Percentiles rank a stretch among this genome's conserved stretches.
Evolutionary conservation across 2,329 filamentous ascomycete genomes (phyloP).

Genomic region (Periglandula ipomoeae): DNA sequence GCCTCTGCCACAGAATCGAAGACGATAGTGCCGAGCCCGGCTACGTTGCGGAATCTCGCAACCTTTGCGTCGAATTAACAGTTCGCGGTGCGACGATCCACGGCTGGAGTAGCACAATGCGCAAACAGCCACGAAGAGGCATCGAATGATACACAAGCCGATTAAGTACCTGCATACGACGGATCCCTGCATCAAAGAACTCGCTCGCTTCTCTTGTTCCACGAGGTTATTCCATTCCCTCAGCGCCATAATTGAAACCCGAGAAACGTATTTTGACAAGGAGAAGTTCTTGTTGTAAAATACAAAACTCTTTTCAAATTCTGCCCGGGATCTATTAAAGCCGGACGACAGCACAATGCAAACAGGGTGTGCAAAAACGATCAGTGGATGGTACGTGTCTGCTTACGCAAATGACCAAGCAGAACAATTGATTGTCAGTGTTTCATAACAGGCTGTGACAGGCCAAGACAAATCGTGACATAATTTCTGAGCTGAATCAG

Average conservation of each 20-base stretch:
- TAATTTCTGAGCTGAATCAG: neutral
- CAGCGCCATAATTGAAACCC: neutral
- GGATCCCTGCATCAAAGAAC: neutral
- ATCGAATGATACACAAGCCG: neutral
- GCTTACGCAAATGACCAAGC: neutral
- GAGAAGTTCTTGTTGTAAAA: too few relatives aligned
- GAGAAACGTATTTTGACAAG: too few relatives aligned
- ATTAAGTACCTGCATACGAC: neutral
- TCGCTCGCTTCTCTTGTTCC: conserved; percentile 4
- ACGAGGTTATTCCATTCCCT: neutral
- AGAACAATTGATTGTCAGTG: neutral
- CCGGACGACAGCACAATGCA: too few relatives aligned
- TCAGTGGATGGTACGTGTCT: too few relatives aligned
- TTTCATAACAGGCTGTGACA: neutral
- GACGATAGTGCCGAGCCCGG: too few relatives aligned
- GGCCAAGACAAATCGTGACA: neutral
- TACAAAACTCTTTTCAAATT: too few relatives aligned
- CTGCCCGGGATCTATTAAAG: too few relatives aligned
- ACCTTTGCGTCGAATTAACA: neutral
- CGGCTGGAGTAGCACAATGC: neutral
- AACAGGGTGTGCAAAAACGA: too few relatives aligned
- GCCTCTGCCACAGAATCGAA: too few relatives aligned
- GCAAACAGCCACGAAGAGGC: neutral
- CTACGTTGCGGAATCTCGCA: neutral
- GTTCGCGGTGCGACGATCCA: conserved; percentile 3